Conservation (phyloP, 148 eudicot species). For the Limonium bicolor region DNA sequence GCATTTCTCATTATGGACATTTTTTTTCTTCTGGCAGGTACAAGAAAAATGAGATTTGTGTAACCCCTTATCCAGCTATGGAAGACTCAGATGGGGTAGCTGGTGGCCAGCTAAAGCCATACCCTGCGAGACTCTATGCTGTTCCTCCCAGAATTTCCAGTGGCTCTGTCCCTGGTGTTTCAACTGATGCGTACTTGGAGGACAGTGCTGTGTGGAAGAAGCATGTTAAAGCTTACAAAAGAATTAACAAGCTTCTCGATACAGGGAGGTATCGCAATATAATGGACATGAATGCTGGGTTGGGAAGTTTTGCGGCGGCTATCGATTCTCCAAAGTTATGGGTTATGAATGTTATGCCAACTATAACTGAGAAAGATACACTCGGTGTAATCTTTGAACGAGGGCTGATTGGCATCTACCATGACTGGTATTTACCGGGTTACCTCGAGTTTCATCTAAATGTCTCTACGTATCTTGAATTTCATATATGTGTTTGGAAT, state of each 20-base stretch:
- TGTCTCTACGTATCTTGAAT: background rate
- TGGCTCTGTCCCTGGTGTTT: slow-evolving; percentile 68
- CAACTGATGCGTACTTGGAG: slow-evolving; percentile 43
- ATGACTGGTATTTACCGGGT: slow-evolving; percentile 49
- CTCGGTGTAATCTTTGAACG: slow-evolving; percentile 75
- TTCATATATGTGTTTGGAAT: background rate
- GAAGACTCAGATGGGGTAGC: slow-evolving; percentile 13
- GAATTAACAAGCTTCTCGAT: slow-evolving; percentile 50
- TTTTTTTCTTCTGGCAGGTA: slow-evolving; percentile 72
- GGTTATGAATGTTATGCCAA: slow-evolving; percentile 98
- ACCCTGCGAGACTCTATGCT: slow-evolving; percentile 76
- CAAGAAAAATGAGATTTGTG: slow-evolving; percentile 85
- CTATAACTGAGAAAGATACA: slow-evolving; percentile 67
- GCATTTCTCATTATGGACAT: no score
- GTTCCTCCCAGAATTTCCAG: slow-evolving; percentile 74
- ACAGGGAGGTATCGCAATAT: slow-evolving; percentile 92
- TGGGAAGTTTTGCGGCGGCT: slow-evolving; percentile 98
- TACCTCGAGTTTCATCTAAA: no score
- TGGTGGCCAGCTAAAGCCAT: slow-evolving; percentile 41
- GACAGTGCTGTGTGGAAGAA: slow-evolving; percentile 72
- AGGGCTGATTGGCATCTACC: slow-evolving; percentile 89
- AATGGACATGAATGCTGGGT: slow-evolving; percentile 96
- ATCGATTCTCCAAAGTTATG: slow-evolving; percentile 66
- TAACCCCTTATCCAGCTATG: slow-evolving; percentile 39
- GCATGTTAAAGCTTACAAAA: slow-evolving; percentile 74